Percentiles rank a stretch among this genome's conserved stretches.
These are phyloP conservation scores for Dipteronia dyeriana DNA, from an alignment of 345 rosid genomes.

Conservation along the genomic window DNA sequence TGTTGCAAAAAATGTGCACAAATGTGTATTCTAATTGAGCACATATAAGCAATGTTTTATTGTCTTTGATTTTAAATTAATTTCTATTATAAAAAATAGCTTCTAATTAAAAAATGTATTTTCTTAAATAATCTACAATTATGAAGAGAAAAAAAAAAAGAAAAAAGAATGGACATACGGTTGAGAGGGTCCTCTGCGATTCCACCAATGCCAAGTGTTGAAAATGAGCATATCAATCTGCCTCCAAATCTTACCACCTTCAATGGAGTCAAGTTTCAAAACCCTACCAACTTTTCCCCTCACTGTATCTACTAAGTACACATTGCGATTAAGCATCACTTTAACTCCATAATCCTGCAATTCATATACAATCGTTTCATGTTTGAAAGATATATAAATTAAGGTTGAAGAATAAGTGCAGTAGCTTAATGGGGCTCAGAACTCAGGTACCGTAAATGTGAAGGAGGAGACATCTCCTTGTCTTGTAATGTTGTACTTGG, in stretches of 20 bases:
- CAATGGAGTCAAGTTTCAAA: slow-evolving; percentile 74
- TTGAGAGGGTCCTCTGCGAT: slow-evolving; percentile 64
- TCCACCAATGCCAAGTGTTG: slow-evolving; percentile 98
- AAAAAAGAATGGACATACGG: slow-evolving; percentile 43
- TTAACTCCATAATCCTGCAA: slow-evolving; percentile 61
- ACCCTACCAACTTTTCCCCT: slow-evolving; percentile 56
- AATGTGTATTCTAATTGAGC: no score
- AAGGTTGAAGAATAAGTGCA: no score
- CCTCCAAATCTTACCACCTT: slow-evolving; percentile 64
- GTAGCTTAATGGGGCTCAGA: neutral
- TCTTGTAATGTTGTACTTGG: slow-evolving; percentile 40
- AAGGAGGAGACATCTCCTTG: slow-evolving; percentile 50
- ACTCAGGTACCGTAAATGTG: slow-evolving; percentile 35
- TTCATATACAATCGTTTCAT: neutral
- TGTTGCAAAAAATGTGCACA: no score
- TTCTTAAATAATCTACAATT: neutral
- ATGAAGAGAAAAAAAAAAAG: neutral
- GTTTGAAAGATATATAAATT: no score
- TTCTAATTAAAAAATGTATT: no score
- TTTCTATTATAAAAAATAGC: no score
- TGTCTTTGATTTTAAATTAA: no score
- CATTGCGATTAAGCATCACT: slow-evolving; percentile 56
- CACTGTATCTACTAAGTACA: slow-evolving; percentile 68
- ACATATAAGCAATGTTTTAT: no score
- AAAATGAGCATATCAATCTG: slow-evolving; percentile 68